These are phyloP conservation scores for Globisporangium parvum DNA, from an alignment of 352 stramenopile species.

Conservation along the genomic window DNA sequence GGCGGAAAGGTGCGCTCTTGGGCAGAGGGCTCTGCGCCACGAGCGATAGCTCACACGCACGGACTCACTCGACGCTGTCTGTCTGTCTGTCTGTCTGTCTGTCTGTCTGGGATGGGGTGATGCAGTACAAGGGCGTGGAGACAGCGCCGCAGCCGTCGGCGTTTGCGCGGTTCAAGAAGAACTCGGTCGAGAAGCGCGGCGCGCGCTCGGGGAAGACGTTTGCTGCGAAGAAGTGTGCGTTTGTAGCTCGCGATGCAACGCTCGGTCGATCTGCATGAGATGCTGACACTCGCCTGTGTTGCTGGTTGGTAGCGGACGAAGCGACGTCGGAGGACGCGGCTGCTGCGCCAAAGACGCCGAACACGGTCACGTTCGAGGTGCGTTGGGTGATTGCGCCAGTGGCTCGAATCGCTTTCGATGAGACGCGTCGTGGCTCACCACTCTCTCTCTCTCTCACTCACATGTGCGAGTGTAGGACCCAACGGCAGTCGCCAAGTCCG, in stretches of 20 bases:
- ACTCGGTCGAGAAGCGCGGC: conserved; percentile 38
- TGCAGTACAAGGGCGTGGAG: conserved; percentile 52
- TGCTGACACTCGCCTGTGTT: background rate
- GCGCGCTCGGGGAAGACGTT: conserved; percentile 70
- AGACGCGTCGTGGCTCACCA: background rate
- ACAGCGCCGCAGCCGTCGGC: conserved; percentile 35
- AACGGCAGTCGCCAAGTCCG: conserved; percentile 30
- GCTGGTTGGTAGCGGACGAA: conserved; percentile 8
- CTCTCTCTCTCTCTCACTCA: background rate
- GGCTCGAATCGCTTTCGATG: background rate
- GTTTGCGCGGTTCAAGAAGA: conserved; percentile 58
- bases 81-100: too few relatives aligned
- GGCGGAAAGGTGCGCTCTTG: conserved; percentile 39
- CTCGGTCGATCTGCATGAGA: conserved; percentile 1
- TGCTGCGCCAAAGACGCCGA: conserved; percentile 15
- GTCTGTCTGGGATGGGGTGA: too few relatives aligned
- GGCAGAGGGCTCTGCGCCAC: background rate
- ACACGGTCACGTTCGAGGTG: conserved; percentile 56
- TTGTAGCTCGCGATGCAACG: background rate
- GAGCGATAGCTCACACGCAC: background rate
- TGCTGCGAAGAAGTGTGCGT: conserved; percentile 28
- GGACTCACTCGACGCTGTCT: background rate
- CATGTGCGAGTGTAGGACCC: conserved; percentile 29
- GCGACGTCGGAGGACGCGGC: background rate
- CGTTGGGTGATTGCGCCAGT: background rate